phyloP scores from a whole-genome alignment of 164 flowering plant genomes.

The Annona squamosa region DNA sequence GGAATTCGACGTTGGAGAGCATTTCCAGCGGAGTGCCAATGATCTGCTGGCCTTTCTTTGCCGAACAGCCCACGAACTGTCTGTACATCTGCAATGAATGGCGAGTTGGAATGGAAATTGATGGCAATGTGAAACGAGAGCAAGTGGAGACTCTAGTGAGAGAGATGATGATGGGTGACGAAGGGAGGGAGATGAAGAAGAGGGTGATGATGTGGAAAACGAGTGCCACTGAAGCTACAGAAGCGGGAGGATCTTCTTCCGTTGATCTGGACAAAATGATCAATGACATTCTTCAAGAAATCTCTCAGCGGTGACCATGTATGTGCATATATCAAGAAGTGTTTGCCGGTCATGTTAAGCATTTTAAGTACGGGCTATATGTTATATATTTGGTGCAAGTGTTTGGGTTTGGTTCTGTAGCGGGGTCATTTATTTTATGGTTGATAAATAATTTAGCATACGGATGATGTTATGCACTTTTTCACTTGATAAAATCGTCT shows the following conservation, averaged over 20 bases:
- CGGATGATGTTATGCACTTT: no score
- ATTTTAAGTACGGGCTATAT: no score
- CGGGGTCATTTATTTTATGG: no score
- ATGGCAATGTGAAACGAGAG: constrained; percentile 3
- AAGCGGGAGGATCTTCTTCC: constrained; percentile 12
- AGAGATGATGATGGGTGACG: constrained; percentile 9
- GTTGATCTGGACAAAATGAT: constrained; percentile 12
- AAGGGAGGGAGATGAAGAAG: constrained; percentile 17
- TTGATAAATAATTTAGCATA: no score
- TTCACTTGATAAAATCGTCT: no score
- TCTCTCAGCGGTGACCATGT: background rate
- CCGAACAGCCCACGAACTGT: constrained; percentile 16
- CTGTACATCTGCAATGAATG: constrained; percentile 17
- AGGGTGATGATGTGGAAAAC: constrained; percentile 20
- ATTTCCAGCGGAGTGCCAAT: constrained; percentile 14
- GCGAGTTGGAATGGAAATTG: constrained; percentile 10
- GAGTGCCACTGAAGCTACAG: constrained; percentile 10
- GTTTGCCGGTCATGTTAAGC: no score
- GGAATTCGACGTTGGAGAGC: constrained; percentile 15
- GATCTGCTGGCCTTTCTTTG: constrained; percentile 20
- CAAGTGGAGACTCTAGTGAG: constrained; percentile 7
- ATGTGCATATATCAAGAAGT: no score
- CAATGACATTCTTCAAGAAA: background rate
- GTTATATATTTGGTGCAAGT: no score
- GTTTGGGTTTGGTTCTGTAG: no score